Percentiles rank a stretch among this genome's conserved stretches.
phyloP scores from a whole-genome alignment of 2,329 filamentous ascomycete genomes.

The Sclerotinia spermophila region DNA sequence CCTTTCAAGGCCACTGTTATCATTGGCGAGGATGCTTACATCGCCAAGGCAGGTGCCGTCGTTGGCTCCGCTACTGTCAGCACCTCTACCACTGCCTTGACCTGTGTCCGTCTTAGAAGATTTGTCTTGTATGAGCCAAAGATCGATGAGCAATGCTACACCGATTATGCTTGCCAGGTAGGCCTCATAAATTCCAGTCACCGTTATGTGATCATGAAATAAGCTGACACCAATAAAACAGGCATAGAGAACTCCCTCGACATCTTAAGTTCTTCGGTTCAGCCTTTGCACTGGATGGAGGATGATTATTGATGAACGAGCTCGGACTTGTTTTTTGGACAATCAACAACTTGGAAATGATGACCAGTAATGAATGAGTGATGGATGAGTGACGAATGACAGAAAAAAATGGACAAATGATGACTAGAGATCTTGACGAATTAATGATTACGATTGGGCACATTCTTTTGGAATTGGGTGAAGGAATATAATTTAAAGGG shows the following conservation, averaged over 20 bases:
- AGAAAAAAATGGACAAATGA: neutral
- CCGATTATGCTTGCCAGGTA: constrained; percentile 16
- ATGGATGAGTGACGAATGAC: neutral
- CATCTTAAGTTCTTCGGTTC: neutral
- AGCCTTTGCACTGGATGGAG: neutral
- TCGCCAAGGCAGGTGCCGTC: neutral
- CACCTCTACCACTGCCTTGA: neutral
- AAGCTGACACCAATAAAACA: constrained; percentile 12
- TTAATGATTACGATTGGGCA: constrained; percentile 3
- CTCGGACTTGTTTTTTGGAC: neutral
- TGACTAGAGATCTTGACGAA: neutral
- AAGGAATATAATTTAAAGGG: neutral
- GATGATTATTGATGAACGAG: neutral
- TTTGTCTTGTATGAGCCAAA: constrained; percentile 18
- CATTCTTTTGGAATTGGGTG: constrained; percentile 4
- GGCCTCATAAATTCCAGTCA: neutral
- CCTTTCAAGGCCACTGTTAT: constrained; percentile 1
- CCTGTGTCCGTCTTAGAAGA: constrained; percentile 9
- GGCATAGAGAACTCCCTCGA: neutral
- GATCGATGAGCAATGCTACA: constrained; percentile 10
- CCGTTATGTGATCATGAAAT: neutral
- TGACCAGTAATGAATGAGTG: neutral
- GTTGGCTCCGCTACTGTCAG: constrained; percentile 5
- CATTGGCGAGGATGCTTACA: constrained; percentile 7
- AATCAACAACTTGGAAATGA: neutral